Conservation (phyloP, 2,329 filamentous ascomycete species). For the Aspergillus pseudoterreus region DNA sequence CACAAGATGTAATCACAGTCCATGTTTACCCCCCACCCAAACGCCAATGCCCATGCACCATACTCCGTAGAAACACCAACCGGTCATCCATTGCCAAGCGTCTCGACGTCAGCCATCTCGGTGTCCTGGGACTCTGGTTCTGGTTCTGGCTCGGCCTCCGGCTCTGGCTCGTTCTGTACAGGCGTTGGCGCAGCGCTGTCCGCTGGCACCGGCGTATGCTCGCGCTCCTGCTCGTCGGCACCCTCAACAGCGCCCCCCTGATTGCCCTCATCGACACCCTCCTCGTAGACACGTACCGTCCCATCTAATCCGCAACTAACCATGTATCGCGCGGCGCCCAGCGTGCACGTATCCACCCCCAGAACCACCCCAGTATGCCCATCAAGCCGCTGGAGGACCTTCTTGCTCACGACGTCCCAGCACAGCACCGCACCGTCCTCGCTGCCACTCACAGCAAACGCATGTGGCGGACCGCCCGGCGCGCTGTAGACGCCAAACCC, state of each 20-base stretch:
- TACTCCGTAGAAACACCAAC: neutral
- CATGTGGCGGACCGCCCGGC: slow-evolving; percentile 33
- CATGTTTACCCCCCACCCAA: neutral
- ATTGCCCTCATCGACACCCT: slow-evolving; percentile 23
- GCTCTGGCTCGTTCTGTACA: neutral
- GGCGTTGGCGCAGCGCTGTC: neutral
- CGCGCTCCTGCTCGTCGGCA: neutral
- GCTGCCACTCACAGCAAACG: slow-evolving; percentile 77
- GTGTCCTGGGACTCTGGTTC: slow-evolving; percentile 6
- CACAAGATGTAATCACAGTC: no score
- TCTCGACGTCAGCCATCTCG: slow-evolving; percentile 12
- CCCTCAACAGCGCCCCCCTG: slow-evolving; percentile 32
- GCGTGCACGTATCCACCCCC: slow-evolving; percentile 57
- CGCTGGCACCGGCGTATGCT: neutral
- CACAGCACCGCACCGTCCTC: slow-evolving; percentile 82
- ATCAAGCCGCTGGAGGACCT: slow-evolving; percentile 65
- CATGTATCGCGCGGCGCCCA: slow-evolving; percentile 46
- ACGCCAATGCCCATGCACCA: neutral
- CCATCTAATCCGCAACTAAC: slow-evolving; percentile 62
- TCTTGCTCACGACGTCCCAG: slow-evolving; percentile 88
- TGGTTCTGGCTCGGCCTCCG: neutral
- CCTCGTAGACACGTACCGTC: slow-evolving; percentile 60
- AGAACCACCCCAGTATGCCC: slow-evolving; percentile 58
- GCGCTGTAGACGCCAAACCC: slow-evolving; percentile 69
- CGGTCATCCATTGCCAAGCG: neutral